phyloP scores from a whole-genome alignment of 2,329 filamentous ascomycete genomes.

The Chalaropsis thielavioides region DNA sequence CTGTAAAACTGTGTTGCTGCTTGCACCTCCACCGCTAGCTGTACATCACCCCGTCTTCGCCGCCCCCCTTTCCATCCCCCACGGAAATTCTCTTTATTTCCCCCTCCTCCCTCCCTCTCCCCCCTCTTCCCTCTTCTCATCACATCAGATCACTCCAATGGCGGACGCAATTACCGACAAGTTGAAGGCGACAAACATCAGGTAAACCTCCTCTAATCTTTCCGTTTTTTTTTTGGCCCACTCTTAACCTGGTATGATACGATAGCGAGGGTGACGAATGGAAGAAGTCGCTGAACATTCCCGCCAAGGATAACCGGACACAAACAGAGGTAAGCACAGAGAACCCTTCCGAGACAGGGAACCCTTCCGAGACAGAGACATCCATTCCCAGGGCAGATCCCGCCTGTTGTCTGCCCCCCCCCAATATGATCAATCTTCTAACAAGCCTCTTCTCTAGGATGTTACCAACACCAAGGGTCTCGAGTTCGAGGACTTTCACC shows the following conservation, averaged over 20 bases:
- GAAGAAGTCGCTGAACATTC: slow-evolving; percentile 59
- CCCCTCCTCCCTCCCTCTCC: neutral
- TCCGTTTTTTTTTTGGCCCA: slow-evolving; percentile 1
- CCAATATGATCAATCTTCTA: neutral
- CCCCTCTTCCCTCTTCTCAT: neutral
- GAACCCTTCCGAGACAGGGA: neutral
- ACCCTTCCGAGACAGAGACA: no score
- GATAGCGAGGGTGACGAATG: slow-evolving; percentile 45
- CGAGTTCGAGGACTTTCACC: slow-evolving; percentile 92
- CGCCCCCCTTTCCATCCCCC: neutral
- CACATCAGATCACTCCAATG: slow-evolving; percentile 26
- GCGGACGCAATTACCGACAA: slow-evolving; percentile 33
- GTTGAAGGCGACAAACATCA: slow-evolving; percentile 30
- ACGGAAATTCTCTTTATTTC: slow-evolving; percentile 2
- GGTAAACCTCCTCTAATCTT: slow-evolving; percentile 21
- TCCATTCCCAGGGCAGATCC: slow-evolving; percentile 3
- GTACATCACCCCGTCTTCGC: neutral
- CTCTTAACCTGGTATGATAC: slow-evolving; percentile 22
- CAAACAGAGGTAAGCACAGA: slow-evolving; percentile 55
- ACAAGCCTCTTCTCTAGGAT: slow-evolving; percentile 48
- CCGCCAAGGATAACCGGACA: slow-evolving; percentile 58
- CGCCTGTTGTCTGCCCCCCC: neutral
- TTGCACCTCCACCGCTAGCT: neutral
- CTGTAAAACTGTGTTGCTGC: neutral
- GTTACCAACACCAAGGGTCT: slow-evolving; percentile 95